Evolutionary conservation across 1,284 basidiomycete genomes (phyloP).

Genomic region (Boletus sp.): DNA sequence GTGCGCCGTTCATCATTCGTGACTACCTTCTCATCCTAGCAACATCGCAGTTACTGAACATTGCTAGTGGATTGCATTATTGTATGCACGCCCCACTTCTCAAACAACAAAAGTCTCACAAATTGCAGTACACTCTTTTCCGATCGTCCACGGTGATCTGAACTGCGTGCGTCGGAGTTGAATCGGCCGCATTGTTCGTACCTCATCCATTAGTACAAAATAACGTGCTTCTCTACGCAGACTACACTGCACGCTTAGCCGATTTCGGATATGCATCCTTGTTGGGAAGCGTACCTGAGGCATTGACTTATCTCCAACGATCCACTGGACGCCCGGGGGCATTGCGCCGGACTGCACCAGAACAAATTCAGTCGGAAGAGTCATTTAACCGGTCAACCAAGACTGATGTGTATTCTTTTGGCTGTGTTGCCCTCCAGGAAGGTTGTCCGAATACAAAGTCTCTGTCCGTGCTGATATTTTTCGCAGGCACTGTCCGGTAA

Average conservation of each 20-base stretch:
- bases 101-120: neutral
- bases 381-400: neutral
- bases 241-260: neutral
- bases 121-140: neutral
- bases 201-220: conserved; percentile 1
- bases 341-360: neutral
- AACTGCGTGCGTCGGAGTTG: neutral
- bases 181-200: no score
- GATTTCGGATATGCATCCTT: neutral
- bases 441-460: neutral
- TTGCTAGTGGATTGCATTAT: neutral
- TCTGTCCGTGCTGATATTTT: neutral
- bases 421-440: conserved; percentile 8
- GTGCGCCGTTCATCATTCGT: neutral
- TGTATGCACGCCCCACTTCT: neutral
- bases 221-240: conserved; percentile 6
- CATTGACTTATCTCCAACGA: neutral
- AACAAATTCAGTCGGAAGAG: neutral
- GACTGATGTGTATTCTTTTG: conserved; percentile 11
- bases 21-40: no score
- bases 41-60: neutral
- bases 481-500: neutral
- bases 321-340: neutral
- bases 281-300: neutral
- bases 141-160: neutral